phyloP scores from a whole-genome alignment of 768 basidiomycete species.

The Pleurotus cornucopiae region DNA sequence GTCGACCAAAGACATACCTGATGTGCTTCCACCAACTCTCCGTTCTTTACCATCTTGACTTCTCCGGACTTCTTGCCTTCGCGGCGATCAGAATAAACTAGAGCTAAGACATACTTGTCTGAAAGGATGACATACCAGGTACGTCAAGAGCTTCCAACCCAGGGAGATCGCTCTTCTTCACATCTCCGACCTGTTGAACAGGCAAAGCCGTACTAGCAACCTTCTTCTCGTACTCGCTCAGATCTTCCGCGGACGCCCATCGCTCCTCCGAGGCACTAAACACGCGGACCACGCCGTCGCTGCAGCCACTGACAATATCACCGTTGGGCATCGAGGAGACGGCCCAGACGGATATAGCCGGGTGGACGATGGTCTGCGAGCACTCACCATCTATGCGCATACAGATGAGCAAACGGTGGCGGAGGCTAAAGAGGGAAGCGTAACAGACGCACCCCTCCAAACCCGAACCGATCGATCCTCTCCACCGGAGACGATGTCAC shows the following conservation, averaged over 20 bases:
- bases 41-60: constrained; percentile 85
- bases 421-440: constrained; percentile 5
- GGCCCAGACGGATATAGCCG: constrained; percentile 96
- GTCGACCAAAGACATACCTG: constrained; percentile 49
- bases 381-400: constrained; percentile 72
- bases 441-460: constrained; percentile 68
- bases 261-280: constrained; percentile 75
- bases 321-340: constrained; percentile 85
- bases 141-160: constrained; percentile 73
- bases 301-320: constrained; percentile 89
- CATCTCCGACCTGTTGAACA: constrained; percentile 84
- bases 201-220: constrained; percentile 80
- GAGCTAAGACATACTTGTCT: background rate
- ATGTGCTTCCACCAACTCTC: constrained; percentile 82
- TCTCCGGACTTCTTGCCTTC: constrained; percentile 91
- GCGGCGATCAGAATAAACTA: background rate
- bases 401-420: background rate
- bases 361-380: constrained; percentile 84
- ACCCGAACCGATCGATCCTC: constrained; percentile 92
- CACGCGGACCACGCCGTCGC: constrained; percentile 83
- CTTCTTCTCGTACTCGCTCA: constrained; percentile 68
- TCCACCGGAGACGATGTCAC: constrained; percentile 84
- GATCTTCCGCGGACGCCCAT: constrained; percentile 61
- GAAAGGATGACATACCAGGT: constrained; percentile 52
- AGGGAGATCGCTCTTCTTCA: constrained; percentile 88